These are phyloP conservation scores for Geopyxis carbonaria DNA, from an alignment of 495 filamentous ascomycete genomes.

Conservation along the genomic window DNA sequence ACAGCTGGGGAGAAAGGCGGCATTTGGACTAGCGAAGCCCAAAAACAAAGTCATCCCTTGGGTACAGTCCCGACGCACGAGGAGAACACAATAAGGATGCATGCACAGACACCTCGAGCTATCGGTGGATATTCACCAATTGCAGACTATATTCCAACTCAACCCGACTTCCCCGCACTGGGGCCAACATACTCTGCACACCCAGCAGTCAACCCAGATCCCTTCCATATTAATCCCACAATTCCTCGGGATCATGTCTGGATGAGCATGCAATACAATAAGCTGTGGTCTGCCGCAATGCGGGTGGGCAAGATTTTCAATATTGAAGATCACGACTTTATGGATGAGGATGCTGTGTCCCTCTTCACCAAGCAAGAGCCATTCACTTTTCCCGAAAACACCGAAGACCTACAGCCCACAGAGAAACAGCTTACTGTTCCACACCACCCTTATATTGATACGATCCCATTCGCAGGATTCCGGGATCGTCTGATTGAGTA, in stretches of 20 bases:
- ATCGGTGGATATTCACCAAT: no score
- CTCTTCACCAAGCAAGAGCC: slow-evolving; percentile 8
- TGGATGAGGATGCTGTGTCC: slow-evolving; percentile 12
- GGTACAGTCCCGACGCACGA: no score
- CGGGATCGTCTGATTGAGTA: slow-evolving; percentile 14
- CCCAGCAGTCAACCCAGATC: slow-evolving; percentile 15
- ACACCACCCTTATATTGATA: slow-evolving; percentile 23
- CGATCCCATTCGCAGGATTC: slow-evolving; percentile 17
- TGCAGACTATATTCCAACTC: slow-evolving; percentile 1
- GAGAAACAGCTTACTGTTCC: slow-evolving; percentile 10
- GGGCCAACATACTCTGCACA: slow-evolving; percentile 13
- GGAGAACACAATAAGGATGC: no score
- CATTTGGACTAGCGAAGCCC: no score
- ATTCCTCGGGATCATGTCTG: slow-evolving; percentile 17
- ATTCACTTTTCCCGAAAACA: slow-evolving; percentile 7
- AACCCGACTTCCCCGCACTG: slow-evolving; percentile 9
- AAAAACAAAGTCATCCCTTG: no score
- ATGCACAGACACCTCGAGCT: no score
- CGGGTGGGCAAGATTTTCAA: slow-evolving; percentile 19
- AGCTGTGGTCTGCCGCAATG: slow-evolving; percentile 14
- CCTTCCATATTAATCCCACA: slow-evolving; percentile 15
- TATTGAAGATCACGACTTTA: slow-evolving; percentile 9
- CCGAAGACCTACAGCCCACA: slow-evolving; percentile 15
- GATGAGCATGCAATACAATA: slow-evolving; percentile 16
- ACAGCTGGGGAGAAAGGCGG: no score